A percentile compares a stretch with the other conserved stretches of the same genome.
Conservation (phyloP, 2,329 filamentous ascomycete genomes). For the Colletotrichum liriopes region DNA sequence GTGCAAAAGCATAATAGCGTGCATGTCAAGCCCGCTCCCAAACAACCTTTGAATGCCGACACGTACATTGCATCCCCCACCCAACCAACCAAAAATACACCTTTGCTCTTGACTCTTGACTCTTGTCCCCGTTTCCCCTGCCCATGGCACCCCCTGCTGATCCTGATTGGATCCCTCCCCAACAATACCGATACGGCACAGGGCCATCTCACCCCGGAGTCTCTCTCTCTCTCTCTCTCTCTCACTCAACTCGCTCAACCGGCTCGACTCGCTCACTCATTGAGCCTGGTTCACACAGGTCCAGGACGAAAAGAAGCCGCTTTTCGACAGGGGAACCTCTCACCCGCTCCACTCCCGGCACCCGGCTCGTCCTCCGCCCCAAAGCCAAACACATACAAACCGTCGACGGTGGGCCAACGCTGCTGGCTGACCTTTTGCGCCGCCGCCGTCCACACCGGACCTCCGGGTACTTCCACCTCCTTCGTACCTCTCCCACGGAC, state of each 20-base stretch:
- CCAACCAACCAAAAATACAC: constrained; percentile 27
- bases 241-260: neutral
- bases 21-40: constrained; percentile 5
- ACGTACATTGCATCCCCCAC: constrained; percentile 24
- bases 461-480: constrained; percentile 39
- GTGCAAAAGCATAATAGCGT: constrained; percentile 26
- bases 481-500: constrained; percentile 18
- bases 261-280: neutral
- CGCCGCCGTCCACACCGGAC: constrained; percentile 31
- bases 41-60: constrained; percentile 22
- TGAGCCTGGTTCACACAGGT: neutral
- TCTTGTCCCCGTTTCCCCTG: neutral
- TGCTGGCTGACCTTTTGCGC: neutral
- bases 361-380: constrained; percentile 28
- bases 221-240: neutral
- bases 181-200: constrained; percentile 26
- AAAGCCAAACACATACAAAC: constrained; percentile 1
- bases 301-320: neutral
- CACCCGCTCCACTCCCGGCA: constrained; percentile 30
- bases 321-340: constrained; percentile 11
- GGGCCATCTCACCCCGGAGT: neutral
- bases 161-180: constrained; percentile 42
- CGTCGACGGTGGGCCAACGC: constrained; percentile 6
- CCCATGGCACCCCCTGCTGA: constrained; percentile 16
- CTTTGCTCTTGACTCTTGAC: neutral